Percentiles rank a stretch among this genome's conserved stretches.
Conservation (phyloP, 495 filamentous ascomycete species). For the Xylaria bambusicola region DNA sequence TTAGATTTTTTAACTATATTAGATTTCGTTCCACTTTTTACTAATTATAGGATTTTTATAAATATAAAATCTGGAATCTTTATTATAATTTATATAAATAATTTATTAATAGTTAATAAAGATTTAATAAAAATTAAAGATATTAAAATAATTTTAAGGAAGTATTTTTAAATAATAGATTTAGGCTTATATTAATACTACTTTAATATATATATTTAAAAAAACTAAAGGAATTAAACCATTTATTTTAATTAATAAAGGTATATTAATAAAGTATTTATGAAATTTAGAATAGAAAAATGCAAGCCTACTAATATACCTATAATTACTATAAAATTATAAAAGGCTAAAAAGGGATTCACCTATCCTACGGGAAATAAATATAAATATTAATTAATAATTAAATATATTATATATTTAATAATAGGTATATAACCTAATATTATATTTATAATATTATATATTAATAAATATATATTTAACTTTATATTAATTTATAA, state of each 20-base stretch:
- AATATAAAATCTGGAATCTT: too few relatives aligned
- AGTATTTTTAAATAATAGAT: not conserved
- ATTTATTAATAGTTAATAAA: too few relatives aligned
- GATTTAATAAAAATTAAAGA: not conserved
- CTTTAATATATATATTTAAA: not conserved
- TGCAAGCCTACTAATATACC: not conserved
- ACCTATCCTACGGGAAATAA: not conserved
- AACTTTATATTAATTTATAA: not conserved
- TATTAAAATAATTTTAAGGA: not conserved
- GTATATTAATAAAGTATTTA: not conserved
- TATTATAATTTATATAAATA: too few relatives aligned
- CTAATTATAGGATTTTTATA: too few relatives aligned
- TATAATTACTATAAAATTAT: not conserved
- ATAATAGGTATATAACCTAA: not conserved
- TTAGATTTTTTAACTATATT: not conserved
- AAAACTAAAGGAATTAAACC: not conserved
- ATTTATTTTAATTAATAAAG: conserved; percentile 1
- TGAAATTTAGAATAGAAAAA: not conserved
- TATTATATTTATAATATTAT: not conserved
- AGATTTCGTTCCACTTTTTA: too few relatives aligned
- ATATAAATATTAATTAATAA: not conserved
- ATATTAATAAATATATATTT: not conserved
- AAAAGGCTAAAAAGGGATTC: not conserved
- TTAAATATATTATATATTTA: not conserved
- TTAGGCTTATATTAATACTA: not conserved